These are phyloP conservation scores for Candida schatavii DNA, from an alignment of 805 yeast species.

Conservation along the genomic window DNA sequence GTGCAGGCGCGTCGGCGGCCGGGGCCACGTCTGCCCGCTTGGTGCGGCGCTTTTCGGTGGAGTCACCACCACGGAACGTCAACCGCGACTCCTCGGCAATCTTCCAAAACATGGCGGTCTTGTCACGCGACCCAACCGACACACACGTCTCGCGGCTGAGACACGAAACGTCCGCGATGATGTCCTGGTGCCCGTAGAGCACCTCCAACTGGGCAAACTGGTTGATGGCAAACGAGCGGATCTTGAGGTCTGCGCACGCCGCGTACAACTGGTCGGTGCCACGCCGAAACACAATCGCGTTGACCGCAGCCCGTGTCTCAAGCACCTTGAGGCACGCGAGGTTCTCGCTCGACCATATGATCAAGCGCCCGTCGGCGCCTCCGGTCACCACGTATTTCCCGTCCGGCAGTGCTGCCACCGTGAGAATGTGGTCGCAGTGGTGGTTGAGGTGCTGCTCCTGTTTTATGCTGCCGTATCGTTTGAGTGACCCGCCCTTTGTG, in stretches of 20 bases:
- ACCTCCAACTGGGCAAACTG: conserved; percentile 89
- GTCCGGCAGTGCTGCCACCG: conserved; percentile 82
- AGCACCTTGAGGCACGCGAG: conserved; percentile 73
- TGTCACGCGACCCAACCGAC: conserved; percentile 92
- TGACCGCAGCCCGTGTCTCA: conserved; percentile 72
- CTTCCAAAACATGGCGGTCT: conserved; percentile 95
- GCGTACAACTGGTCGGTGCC: conserved; percentile 84
- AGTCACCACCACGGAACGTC: conserved; percentile 89
- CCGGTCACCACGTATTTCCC: conserved; percentile 91
- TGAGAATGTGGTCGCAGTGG: conserved; percentile 71
- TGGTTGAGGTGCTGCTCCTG: conserved; percentile 4
- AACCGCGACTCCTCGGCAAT: conserved; percentile 92
- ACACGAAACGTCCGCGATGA: conserved; percentile 77
- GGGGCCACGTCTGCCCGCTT: conserved; percentile 25
- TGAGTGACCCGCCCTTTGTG: conserved; percentile 53
- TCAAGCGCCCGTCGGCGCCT: conserved; percentile 75
- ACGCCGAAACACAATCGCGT: conserved; percentile 74
- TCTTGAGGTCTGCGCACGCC: conserved; percentile 87
- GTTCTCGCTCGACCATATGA: conserved; percentile 83
- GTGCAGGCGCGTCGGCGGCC: conserved; percentile 18
- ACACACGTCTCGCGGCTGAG: conserved; percentile 87
- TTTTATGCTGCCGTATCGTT: conserved; percentile 15
- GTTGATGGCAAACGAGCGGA: conserved; percentile 80
- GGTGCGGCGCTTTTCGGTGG: conserved; percentile 39
- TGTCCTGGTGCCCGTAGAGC: conserved; percentile 93